These are phyloP conservation scores for Sphaceloma murrayae DNA, from an alignment of 2,329 filamentous ascomycete genomes.

Conservation along the genomic window DNA sequence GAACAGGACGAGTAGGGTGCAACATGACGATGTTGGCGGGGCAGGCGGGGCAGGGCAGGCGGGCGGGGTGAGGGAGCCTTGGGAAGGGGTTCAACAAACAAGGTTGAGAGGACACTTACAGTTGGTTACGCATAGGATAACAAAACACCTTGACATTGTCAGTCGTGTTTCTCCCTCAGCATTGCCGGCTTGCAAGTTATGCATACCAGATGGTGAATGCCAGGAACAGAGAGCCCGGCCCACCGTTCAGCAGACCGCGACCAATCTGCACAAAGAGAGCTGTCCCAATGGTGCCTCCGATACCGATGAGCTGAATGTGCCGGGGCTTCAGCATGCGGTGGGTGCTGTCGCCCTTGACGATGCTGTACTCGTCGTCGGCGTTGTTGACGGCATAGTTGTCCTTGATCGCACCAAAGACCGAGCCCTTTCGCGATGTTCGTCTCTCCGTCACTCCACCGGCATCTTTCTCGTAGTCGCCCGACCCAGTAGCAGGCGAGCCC, in stretches of 20 bases:
- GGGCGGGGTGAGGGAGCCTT: slow-evolving; percentile 21
- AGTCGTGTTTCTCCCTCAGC: neutral
- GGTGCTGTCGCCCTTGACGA: slow-evolving; percentile 26
- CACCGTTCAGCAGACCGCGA: slow-evolving; percentile 37
- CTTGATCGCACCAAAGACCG: slow-evolving; percentile 11
- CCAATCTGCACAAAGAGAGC: slow-evolving; percentile 41
- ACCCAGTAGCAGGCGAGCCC: slow-evolving; percentile 1
- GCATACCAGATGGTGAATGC: slow-evolving; percentile 37
- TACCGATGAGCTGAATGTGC: slow-evolving; percentile 40
- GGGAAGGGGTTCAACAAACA: slow-evolving; percentile 5
- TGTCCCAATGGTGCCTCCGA: slow-evolving; percentile 38
- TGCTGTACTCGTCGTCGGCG: slow-evolving; percentile 14
- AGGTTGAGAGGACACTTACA: slow-evolving; percentile 17
- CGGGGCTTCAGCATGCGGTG: slow-evolving; percentile 37
- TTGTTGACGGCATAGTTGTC: slow-evolving; percentile 11
- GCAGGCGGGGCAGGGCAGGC: too few species aligned
- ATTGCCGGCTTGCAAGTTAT: neutral
- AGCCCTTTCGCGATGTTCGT: slow-evolving; percentile 5
- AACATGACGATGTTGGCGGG: slow-evolving; percentile 1
- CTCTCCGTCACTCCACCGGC: neutral
- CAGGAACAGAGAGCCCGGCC: slow-evolving; percentile 38
- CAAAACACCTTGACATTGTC: slow-evolving; percentile 28
- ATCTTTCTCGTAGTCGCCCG: slow-evolving; percentile 8
- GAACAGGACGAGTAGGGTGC: neutral
- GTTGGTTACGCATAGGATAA: slow-evolving; percentile 16